phyloP scores from a whole-genome alignment of 2,329 filamentous ascomycete genomes.

The Neonectria neomacrospora region DNA sequence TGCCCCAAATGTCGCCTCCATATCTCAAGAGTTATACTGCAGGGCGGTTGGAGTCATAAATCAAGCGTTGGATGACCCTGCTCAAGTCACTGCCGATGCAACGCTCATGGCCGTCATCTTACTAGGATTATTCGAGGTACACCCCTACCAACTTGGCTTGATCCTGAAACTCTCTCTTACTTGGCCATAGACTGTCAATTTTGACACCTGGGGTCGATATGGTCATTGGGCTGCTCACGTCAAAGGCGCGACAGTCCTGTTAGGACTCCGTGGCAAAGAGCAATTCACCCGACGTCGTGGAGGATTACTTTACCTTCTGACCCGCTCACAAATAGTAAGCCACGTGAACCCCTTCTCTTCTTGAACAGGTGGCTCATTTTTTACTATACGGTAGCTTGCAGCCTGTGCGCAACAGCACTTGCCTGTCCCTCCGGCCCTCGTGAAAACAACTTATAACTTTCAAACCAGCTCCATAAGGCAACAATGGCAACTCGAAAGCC shows the following conservation, averaged over 20 bases:
- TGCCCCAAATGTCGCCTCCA: conserved; percentile 30
- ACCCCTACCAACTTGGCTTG: background rate
- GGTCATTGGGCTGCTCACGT: conserved; percentile 38
- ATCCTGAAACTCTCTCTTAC: background rate
- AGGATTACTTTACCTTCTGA: conserved; percentile 37
- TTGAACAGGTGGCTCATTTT: no score
- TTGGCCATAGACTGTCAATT: conserved; percentile 31
- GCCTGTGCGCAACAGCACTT: conserved; percentile 1
- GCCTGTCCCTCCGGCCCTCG: background rate
- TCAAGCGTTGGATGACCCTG: conserved; percentile 26
- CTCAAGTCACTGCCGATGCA: conserved; percentile 28
- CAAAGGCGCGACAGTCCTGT: conserved; percentile 37
- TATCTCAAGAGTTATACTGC: conserved; percentile 35
- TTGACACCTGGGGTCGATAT: conserved; percentile 35
- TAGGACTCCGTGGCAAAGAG: conserved; percentile 39
- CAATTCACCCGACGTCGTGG: conserved; percentile 39
- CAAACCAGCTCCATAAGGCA: background rate
- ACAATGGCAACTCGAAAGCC: background rate
- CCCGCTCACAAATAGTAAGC: conserved; percentile 44
- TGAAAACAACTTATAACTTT: background rate
- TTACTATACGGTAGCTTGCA: background rate
- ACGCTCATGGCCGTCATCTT: conserved; percentile 42
- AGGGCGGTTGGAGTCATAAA: conserved; percentile 29
- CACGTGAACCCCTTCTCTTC: fast-evolving
- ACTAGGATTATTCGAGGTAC: conserved; percentile 42